These are phyloP conservation scores for Talaromyces trachyspermus DNA, from an alignment of 495 filamentous ascomycete species.

Conservation along the genomic window DNA sequence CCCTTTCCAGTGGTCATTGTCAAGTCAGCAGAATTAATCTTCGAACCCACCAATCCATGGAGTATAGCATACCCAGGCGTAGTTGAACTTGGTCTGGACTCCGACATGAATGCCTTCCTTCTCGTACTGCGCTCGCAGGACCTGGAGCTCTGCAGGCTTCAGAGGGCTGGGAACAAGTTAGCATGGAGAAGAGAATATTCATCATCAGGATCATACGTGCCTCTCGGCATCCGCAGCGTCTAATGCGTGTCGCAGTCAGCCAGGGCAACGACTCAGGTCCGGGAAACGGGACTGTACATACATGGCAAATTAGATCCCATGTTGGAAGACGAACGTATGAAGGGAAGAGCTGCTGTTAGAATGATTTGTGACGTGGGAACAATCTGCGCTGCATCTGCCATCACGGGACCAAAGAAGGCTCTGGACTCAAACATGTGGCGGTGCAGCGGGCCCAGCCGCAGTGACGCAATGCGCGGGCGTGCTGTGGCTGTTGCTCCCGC, in stretches of 20 bases:
- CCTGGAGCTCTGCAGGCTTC: slow-evolving; percentile 81
- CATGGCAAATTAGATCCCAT: slow-evolving; percentile 66
- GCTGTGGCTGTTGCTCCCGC: slow-evolving; percentile 43
- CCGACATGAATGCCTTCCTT: slow-evolving; percentile 95
- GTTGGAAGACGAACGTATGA: slow-evolving; percentile 2
- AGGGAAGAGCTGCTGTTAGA: no score
- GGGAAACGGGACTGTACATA: slow-evolving; percentile 36
- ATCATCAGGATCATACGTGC: slow-evolving; percentile 19
- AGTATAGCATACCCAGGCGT: slow-evolving; percentile 69
- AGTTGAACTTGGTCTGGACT: slow-evolving; percentile 99
- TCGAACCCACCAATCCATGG: neutral
- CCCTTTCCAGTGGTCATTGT: slow-evolving; percentile 62
- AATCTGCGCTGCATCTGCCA: no score
- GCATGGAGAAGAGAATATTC: neutral
- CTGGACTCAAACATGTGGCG: slow-evolving; percentile 34
- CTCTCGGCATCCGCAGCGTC: slow-evolving; percentile 97
- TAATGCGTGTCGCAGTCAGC: slow-evolving; percentile 38
- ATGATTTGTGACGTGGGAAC: no score
- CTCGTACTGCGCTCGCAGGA: slow-evolving; percentile 87
- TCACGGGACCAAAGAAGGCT: neutral
- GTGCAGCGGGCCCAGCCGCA: slow-evolving; percentile 21
- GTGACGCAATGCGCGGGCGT: slow-evolving; percentile 8
- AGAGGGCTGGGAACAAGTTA: slow-evolving; percentile 55
- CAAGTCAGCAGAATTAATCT: no score
- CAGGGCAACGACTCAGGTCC: no score